Evolutionary conservation across 768 basidiomycete genomes (phyloP).

Genomic region (Leucosporidium scottii): DNA sequence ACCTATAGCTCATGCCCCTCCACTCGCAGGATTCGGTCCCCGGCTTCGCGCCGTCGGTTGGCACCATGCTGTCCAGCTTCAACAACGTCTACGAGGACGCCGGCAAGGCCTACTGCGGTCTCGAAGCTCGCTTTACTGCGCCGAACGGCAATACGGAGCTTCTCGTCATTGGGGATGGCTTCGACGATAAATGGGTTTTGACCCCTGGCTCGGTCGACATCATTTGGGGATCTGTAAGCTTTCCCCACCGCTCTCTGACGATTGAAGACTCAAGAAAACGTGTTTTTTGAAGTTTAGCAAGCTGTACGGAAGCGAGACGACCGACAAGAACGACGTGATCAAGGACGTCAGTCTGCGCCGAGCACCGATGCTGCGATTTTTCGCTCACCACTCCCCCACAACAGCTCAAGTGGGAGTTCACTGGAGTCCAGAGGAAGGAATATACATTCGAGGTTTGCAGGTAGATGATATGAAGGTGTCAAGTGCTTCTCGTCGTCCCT

Average conservation of each 20-base stretch:
- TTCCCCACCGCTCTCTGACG: too few relatives aligned
- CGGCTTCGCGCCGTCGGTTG: neutral
- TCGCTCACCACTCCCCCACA: too few relatives aligned
- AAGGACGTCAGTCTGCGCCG: constrained; percentile 6
- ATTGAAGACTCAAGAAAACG: neutral
- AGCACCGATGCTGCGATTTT: too few relatives aligned
- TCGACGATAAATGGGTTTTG: neutral
- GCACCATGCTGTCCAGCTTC: neutral
- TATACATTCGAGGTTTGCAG: too few relatives aligned
- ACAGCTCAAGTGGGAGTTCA: too few relatives aligned
- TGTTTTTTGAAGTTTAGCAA: neutral
- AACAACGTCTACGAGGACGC: neutral
- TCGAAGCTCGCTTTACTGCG: neutral
- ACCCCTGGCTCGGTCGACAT: neutral
- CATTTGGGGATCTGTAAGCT: neutral
- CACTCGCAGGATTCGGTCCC: neutral
- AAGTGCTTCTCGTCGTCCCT: too few relatives aligned
- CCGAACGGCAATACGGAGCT: neutral
- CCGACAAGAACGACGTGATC: constrained; percentile 31
- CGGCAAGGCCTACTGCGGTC: neutral
- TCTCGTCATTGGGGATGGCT: neutral
- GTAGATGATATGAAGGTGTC: too few relatives aligned
- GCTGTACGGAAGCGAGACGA: constrained; percentile 10
- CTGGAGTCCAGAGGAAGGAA: too few relatives aligned
- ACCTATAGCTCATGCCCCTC: neutral